Evolutionary conservation across 345 rosid genomes (phyloP).

Genomic region (Limnanthes douglasii): DNA sequence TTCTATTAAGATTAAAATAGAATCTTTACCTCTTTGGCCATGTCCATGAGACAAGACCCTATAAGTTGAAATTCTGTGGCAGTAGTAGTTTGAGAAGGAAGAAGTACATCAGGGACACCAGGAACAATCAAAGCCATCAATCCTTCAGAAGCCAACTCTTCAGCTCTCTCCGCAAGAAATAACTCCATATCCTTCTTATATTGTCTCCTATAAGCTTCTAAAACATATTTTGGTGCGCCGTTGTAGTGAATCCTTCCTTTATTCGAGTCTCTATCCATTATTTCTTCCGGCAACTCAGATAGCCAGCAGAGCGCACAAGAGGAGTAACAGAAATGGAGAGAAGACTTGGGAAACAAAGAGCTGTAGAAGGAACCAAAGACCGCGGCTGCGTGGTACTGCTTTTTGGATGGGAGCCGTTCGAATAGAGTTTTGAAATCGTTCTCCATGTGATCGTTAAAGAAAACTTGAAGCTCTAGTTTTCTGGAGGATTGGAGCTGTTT

Average conservation of each 20-base stretch:
- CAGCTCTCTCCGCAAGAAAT: constrained; percentile 23
- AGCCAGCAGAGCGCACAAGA: constrained; percentile 25
- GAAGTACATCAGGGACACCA: constrained; percentile 12
- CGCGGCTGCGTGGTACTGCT: constrained; percentile 13
- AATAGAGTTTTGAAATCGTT: constrained; percentile 42
- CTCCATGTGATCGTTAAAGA: constrained; percentile 22
- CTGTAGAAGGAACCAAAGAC: constrained; percentile 29
- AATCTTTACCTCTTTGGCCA: constrained; percentile 21
- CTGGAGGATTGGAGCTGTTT: constrained; percentile 4
- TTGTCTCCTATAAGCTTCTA: constrained; percentile 18
- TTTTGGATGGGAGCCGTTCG: constrained; percentile 13
- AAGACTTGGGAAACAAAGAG: constrained; percentile 15
- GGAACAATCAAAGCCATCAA: constrained; percentile 19
- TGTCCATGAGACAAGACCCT: constrained; percentile 21
- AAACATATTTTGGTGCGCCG: constrained; percentile 15
- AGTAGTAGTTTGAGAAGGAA: constrained; percentile 5
- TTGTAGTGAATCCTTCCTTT: constrained; percentile 21
- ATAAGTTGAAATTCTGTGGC: constrained; percentile 10
- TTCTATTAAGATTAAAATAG: not conserved
- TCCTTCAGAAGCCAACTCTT: constrained; percentile 20
- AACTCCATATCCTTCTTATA: constrained; percentile 17
- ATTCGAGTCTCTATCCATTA: constrained; percentile 16
- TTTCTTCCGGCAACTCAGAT: constrained; percentile 14
- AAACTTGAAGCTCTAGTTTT: constrained; percentile 21
- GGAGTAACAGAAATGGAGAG: constrained; percentile 17